phyloP scores from a whole-genome alignment of 2,329 filamentous ascomycete genomes.

The Fusarium sp. region DNA sequence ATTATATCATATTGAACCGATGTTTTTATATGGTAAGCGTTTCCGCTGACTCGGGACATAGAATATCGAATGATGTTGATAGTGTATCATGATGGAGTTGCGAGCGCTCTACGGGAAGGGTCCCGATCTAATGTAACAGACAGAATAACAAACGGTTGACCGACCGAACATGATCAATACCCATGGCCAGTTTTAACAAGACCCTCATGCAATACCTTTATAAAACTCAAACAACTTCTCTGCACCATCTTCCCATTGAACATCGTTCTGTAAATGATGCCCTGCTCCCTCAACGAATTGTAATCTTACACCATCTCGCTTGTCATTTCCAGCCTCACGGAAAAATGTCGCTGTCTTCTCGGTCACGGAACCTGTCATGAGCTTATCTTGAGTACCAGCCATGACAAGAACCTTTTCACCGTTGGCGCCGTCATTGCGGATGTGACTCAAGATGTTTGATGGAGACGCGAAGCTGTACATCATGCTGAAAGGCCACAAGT shows the following conservation, averaged over 20 bases:
- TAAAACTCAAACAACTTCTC: constrained; percentile 56
- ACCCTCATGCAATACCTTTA: constrained; percentile 19
- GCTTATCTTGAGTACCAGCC: constrained; percentile 51
- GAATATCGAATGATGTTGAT: constrained; percentile 5
- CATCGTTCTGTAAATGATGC: constrained; percentile 64
- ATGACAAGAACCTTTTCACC: constrained; percentile 50
- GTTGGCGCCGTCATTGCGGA: constrained; percentile 37
- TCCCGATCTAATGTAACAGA: not conserved
- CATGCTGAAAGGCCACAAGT: constrained; percentile 61
- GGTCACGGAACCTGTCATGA: constrained; percentile 52
- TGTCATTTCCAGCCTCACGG: constrained; percentile 12
- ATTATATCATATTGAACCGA: constrained; percentile 4
- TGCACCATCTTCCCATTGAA: constrained; percentile 58
- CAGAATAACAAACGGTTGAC: not conserved
- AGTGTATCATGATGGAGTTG: constrained; percentile 6
- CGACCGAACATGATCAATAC: not conserved
- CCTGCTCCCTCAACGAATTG: constrained; percentile 55
- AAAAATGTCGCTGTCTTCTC: constrained; percentile 49
- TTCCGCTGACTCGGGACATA: not conserved
- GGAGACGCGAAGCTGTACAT: constrained; percentile 55
- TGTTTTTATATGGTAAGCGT: not conserved
- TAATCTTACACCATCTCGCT: constrained; percentile 50
- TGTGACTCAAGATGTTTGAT: constrained; percentile 50
- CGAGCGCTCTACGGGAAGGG: not conserved
- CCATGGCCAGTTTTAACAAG: not conserved